Evolutionary conservation across 768 basidiomycete species (phyloP).

Genomic region (Mycena belliarum): DNA sequence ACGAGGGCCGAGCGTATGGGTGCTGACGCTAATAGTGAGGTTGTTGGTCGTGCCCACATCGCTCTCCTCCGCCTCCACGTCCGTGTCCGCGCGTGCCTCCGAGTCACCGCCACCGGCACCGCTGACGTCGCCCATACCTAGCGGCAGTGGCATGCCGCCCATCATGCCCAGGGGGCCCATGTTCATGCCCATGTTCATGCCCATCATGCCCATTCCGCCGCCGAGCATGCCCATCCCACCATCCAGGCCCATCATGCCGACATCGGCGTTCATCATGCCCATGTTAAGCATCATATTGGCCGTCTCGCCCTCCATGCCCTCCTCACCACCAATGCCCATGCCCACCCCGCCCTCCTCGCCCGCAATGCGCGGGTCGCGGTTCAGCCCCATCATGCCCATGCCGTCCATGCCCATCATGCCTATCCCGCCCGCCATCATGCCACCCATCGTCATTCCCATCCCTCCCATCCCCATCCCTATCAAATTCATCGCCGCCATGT

Average conservation of each 20-base stretch:
- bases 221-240: slow-evolving; percentile 12
- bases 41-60: slow-evolving; percentile 2
- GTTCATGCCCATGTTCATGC: slow-evolving; percentile 6
- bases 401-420: slow-evolving; percentile 17
- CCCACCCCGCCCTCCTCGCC: slow-evolving; percentile 18
- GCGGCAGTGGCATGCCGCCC: slow-evolving; percentile 11
- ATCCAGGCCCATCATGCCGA: slow-evolving; percentile 9
- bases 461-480: background rate
- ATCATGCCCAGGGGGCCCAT: slow-evolving; percentile 11
- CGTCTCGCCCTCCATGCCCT: slow-evolving; percentile 15
- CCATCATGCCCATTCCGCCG: slow-evolving; percentile 10
- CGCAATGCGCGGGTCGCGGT: slow-evolving; percentile 1
- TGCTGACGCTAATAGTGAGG: background rate
- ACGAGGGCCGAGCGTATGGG: background rate
- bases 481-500: slow-evolving; percentile 15
- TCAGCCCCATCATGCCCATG: slow-evolving; percentile 4
- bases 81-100: slow-evolving; percentile 19
- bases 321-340: slow-evolving; percentile 16
- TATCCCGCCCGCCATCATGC: slow-evolving; percentile 4
- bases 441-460: slow-evolving; percentile 12
- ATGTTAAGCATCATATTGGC: slow-evolving; percentile 22
- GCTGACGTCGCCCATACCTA: slow-evolving; percentile 16
- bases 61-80: slow-evolving; percentile 22
- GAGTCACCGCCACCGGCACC: slow-evolving; percentile 17
- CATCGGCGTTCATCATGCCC: slow-evolving; percentile 21